A percentile compares a stretch with the other conserved stretches of the same genome.
Conservation (phyloP, 805 yeast genomes). For the Wickerhamomyces sydowiorum region DNA sequence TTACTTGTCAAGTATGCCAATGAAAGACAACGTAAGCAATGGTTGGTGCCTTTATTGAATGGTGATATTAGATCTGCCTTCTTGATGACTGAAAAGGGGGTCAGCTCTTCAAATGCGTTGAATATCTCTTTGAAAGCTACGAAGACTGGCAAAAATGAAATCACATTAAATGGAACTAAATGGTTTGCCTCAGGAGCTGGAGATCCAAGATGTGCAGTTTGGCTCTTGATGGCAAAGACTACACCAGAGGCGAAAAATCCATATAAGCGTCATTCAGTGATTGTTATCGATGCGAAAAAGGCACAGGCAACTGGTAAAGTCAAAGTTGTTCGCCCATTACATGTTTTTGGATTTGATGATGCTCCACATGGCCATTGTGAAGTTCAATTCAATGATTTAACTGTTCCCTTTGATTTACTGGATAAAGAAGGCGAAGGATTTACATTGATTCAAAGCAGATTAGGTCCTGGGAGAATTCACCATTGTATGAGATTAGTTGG, state of each 20-base stretch:
- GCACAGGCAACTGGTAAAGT: slow-evolving; percentile 46
- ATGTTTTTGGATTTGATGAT: slow-evolving; percentile 56
- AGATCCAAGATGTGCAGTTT: slow-evolving; percentile 48
- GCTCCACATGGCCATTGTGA: slow-evolving; percentile 74
- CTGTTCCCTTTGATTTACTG: slow-evolving; percentile 36
- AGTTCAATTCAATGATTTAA: slow-evolving; percentile 43
- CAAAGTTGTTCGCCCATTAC: slow-evolving; percentile 42
- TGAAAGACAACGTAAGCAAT: slow-evolving; percentile 38
- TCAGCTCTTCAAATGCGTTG: slow-evolving; percentile 57
- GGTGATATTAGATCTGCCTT: slow-evolving; percentile 58
- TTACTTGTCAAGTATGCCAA: slow-evolving; percentile 33
- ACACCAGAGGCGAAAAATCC: slow-evolving; percentile 21
- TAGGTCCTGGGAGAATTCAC: slow-evolving; percentile 68
- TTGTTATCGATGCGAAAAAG: slow-evolving; percentile 45
- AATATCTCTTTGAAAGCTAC: slow-evolving; percentile 46
- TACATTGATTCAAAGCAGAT: slow-evolving; percentile 55
- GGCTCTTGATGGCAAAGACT: slow-evolving; percentile 26
- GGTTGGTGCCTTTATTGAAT: slow-evolving; percentile 46
- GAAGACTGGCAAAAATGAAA: slow-evolving; percentile 32
- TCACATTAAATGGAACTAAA: slow-evolving; percentile 52
- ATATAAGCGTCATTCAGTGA: slow-evolving; percentile 50
- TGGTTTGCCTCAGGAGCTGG: slow-evolving; percentile 74
- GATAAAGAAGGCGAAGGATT: slow-evolving; percentile 55
- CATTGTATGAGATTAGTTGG: slow-evolving; percentile 66
- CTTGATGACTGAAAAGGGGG: slow-evolving; percentile 58